Percentiles rank a stretch among this genome's conserved stretches.
Conservation (phyloP, 495 filamentous ascomycete species). For the Aspergillus bertholletiae region DNA sequence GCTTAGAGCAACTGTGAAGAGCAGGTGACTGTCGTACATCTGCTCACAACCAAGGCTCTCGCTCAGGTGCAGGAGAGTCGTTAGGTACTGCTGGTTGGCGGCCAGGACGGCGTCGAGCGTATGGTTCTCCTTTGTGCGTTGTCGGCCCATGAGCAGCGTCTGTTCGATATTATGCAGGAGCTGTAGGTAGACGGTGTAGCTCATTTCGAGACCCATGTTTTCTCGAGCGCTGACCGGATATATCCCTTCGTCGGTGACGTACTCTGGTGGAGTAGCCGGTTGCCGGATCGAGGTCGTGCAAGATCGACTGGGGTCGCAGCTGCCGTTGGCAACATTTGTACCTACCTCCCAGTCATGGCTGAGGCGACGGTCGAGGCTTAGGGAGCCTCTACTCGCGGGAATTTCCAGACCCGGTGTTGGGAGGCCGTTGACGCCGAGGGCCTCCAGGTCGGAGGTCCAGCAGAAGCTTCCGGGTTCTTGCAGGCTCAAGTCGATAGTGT, state of each 20-base stretch:
- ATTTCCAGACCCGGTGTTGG: not conserved
- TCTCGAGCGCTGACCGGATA: not conserved
- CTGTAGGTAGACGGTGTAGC: slow-evolving; percentile 9
- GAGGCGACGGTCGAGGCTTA: not conserved
- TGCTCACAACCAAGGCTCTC: slow-evolving; percentile 2
- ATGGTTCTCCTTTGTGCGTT: slow-evolving; percentile 1
- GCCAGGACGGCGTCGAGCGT: slow-evolving; percentile 10
- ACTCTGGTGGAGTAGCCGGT: not conserved
- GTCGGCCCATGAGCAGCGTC: slow-evolving; percentile 2
- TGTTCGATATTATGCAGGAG: slow-evolving; percentile 14
- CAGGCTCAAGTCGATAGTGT: not conserved
- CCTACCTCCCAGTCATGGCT: slow-evolving; percentile 14
- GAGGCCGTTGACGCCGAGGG: not conserved
- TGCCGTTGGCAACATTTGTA: not conserved
- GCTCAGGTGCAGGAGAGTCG: slow-evolving; percentile 9
- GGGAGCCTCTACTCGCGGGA: not conserved
- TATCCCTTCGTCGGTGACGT: not conserved
- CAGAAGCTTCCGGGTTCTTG: not conserved
- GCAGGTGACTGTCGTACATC: slow-evolving; percentile 11
- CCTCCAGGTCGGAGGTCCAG: slow-evolving; percentile 10
- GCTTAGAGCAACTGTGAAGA: slow-evolving; percentile 14
- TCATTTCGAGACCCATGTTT: not conserved
- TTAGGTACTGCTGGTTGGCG: slow-evolving; percentile 11
- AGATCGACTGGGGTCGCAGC: slow-evolving; percentile 1
- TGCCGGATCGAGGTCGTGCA: not conserved